Evolutionary conservation across 2,329 filamentous ascomycete genomes (phyloP), one percentile per base, ranked within the genome.

Genomic region (Phyllosticta ampelicida): DNA sequence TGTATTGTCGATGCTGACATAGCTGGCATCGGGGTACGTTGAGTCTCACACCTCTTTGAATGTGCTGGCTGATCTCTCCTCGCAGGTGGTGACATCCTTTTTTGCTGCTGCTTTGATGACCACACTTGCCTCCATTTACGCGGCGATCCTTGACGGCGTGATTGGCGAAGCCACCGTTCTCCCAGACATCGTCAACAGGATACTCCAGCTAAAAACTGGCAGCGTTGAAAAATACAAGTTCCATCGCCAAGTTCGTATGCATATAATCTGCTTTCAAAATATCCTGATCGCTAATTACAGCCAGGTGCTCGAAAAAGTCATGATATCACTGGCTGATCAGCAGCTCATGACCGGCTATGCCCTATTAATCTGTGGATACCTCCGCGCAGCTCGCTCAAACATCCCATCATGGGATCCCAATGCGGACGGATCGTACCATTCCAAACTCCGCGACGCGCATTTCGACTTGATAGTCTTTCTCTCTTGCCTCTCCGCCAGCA

Each of bases 281-380:
- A n/a, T 18, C 16, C 16, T 16, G 13, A 5, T 44, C n/a, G 36
- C 16, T 44, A 4, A 44, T n/a, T n/a, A n/a, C 13, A 18, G 1
- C 8, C 13, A 44, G 36, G 36, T 44, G 30, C 60, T 70, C 1
- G 67, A 68, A 59, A 66, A 67, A 1, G 61, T 70, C 18, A 66
- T 69, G 23, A 67, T 70, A 36, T 65, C 66, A 1, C 56, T 69
- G 11, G 68, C 67, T 1, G 66, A 69, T 53, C 67, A 70, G 57
- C 67, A 70, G 56, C 62, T 70, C 23, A 62, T 69, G 13, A 70
- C 68, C 1, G 67, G 68, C 1, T 70, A 66, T 48, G 67, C 66
- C 5, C 65, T 70, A 6, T 9, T 56, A 18, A 59, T 70, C 9
- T 68, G 64, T 49, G 68, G 64, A 1, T 69, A 65, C 64, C 66